Evolutionary conservation across 192 early-diverging fungal genomes (phyloP).

Genomic region (Pilobolus umbonatus): DNA sequence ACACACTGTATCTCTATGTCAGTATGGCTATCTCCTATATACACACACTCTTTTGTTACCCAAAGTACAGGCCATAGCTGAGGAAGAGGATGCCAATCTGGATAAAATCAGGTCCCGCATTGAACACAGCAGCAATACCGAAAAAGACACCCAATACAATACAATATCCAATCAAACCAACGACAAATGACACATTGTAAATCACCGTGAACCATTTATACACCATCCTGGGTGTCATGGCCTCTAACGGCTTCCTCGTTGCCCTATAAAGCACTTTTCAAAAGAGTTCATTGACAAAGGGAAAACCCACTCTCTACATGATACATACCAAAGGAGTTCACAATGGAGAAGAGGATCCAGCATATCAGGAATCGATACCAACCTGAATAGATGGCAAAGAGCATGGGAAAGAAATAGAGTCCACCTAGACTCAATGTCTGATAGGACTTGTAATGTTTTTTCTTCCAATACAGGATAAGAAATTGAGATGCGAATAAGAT

Average conservation of each 20-base stretch:
- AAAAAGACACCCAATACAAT: constrained; percentile 52
- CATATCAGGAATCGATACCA: constrained; percentile 32
- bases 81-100: constrained; percentile 44
- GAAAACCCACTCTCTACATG: neutral
- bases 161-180: constrained; percentile 49
- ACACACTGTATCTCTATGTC: constrained; percentile 31
- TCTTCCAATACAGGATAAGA: constrained; percentile 55
- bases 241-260: constrained; percentile 54
- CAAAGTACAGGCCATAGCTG: constrained; percentile 58
- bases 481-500: constrained; percentile 54
- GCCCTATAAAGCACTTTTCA: constrained; percentile 48
- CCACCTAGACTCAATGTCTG: constrained; percentile 47
- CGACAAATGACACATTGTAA: constrained; percentile 54
- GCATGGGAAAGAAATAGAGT: constrained; percentile 41
- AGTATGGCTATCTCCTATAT: neutral
- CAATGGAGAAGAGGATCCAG: constrained; percentile 27
- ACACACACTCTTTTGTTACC: constrained; percentile 30
- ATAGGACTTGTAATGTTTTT: constrained; percentile 52
- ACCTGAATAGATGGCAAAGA: constrained; percentile 29
- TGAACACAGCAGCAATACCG: constrained; percentile 42
- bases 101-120: constrained; percentile 31
- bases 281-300: neutral
- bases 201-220: constrained; percentile 59
- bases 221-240: constrained; percentile 54
- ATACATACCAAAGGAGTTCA: constrained; percentile 28